A percentile compares a stretch with the other conserved stretches of the same genome.
These are phyloP conservation scores for Biscogniauxia mediterranea DNA, from an alignment of 2,329 filamentous ascomycete species.

Conservation along the genomic window DNA sequence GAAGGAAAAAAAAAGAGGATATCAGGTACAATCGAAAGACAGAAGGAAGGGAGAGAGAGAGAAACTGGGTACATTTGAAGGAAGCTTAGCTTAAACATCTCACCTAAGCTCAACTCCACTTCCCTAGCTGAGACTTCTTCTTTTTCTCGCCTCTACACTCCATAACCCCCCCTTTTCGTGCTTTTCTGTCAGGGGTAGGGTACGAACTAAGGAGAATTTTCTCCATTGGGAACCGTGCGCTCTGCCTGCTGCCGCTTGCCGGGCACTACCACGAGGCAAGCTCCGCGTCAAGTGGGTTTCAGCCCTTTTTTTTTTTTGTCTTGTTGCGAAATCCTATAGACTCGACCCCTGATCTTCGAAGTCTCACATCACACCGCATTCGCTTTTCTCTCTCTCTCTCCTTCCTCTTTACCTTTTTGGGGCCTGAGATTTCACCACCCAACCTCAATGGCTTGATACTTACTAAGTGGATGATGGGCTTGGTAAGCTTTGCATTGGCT, in stretches of 20 bases:
- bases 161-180: neutral
- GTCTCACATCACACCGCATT: neutral
- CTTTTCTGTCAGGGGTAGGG: neutral
- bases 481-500: neutral
- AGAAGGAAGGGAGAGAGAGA: neutral
- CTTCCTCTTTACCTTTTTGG: no score
- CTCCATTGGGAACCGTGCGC: neutral
- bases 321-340: neutral
- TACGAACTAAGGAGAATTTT: neutral
- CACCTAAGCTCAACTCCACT: neutral
- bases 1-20: neutral
- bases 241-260: neutral
- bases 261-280: constrained; percentile 8
- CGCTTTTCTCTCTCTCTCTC: neutral
- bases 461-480: neutral
- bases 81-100: neutral
- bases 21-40: neutral
- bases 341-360: neutral
- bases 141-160: no score
- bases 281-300: constrained; percentile 17
- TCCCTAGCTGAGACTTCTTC: neutral
- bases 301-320: neutral
- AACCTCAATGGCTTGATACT: neutral
- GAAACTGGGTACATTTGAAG: neutral
- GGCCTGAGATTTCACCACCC: no score